These are phyloP conservation scores for Helianthus annuus DNA, from an alignment of 129 eudicot species.

Conservation along the genomic window DNA sequence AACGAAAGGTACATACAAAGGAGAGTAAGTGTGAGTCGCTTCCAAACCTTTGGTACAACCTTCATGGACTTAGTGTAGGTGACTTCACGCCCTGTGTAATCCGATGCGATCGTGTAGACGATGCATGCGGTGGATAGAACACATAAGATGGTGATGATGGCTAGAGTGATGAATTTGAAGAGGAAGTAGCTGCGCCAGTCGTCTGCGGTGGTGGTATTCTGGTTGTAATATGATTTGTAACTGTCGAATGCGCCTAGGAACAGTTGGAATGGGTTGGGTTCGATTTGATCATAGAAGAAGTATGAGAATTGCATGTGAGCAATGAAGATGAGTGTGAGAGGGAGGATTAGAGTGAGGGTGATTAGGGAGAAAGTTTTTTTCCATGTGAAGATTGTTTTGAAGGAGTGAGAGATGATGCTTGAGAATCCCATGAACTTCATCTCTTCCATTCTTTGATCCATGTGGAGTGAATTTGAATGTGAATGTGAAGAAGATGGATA, in stretches of 20 bases:
- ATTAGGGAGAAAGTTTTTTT: constrained; percentile 31
- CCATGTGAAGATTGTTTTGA: constrained; percentile 29
- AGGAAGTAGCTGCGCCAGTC: constrained; percentile 18
- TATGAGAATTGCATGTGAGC: constrained; percentile 22
- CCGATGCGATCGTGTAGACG: constrained; percentile 33
- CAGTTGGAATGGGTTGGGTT: constrained; percentile 15
- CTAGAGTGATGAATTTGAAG: constrained; percentile 19
- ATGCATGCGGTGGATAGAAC: constrained; percentile 31
- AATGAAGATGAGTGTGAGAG: constrained; percentile 27
- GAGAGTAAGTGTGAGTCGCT: constrained; percentile 36
- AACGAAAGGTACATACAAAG: constrained; percentile 3
- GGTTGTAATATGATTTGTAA: constrained; percentile 7
- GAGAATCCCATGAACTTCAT: constrained; percentile 18
- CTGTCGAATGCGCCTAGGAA: background rate
- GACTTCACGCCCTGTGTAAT: constrained; percentile 27
- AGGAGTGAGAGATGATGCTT: constrained; percentile 26
- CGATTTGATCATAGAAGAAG: background rate
- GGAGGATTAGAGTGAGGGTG: constrained; percentile 38
- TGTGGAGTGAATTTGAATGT: too few species aligned
- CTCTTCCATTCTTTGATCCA: constrained; percentile 18
- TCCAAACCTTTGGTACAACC: constrained; percentile 39
- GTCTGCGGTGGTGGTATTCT: background rate
- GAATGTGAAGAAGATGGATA: background rate
- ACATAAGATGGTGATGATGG: constrained; percentile 11
- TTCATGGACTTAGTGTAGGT: constrained; percentile 26